phyloP scores from a whole-genome alignment of 75 land plant species.

The Selaginella moellendorffii region DNA sequence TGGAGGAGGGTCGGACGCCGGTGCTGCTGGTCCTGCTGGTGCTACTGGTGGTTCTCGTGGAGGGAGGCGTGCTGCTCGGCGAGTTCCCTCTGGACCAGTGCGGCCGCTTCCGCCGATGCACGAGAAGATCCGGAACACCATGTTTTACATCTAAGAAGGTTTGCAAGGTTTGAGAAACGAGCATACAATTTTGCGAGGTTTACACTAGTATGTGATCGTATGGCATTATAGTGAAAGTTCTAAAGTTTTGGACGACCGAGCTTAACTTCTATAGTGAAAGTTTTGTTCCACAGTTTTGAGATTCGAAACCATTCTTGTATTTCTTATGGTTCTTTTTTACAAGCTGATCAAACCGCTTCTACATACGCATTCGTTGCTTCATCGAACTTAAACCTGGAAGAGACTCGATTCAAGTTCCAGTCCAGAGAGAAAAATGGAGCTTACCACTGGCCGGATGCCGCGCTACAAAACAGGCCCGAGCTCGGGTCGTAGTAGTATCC shows the following conservation, averaged over 20 bases:
- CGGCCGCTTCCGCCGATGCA: constrained; percentile 12
- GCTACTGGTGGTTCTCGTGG: constrained; percentile 4
- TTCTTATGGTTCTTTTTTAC: too few species aligned
- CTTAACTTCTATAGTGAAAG: too few species aligned
- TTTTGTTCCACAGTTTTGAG: too few species aligned
- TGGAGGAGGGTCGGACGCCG: neutral
- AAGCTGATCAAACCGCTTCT: neutral
- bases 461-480: constrained; percentile 57
- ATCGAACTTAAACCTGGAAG: neutral
- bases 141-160: constrained; percentile 18
- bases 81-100: neutral
- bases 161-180: too few species aligned
- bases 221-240: too few species aligned
- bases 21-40: neutral
- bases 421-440: neutral
- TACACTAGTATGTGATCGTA: too few species aligned
- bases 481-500: constrained; percentile 69
- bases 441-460: constrained; percentile 54
- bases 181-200: too few species aligned
- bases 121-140: constrained; percentile 8
- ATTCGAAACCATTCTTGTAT: too few species aligned
- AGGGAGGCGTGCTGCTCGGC: constrained; percentile 4
- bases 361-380: neutral
- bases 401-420: neutral
- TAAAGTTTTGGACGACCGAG: too few species aligned